A percentile compares a stretch with the other conserved stretches of the same genome.
phyloP scores from a whole-genome alignment of 2,329 filamentous ascomycete species.

The Paracoccidioides lutzii region DNA sequence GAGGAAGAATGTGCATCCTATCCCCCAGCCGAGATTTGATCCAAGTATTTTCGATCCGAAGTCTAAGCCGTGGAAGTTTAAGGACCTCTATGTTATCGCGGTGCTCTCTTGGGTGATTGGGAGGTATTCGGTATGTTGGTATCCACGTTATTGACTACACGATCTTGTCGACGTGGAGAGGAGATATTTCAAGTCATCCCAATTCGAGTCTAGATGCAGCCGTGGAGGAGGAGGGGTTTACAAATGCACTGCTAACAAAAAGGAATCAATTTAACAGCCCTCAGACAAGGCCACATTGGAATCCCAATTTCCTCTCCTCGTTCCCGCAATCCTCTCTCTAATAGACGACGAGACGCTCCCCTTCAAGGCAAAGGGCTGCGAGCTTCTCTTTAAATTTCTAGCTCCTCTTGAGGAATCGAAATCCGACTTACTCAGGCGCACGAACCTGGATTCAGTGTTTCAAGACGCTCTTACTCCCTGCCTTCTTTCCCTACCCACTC shows the following conservation, averaged over 20 bases:
- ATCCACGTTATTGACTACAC: background rate
- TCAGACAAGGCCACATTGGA: constrained; percentile 23
- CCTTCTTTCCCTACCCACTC: constrained; percentile 60
- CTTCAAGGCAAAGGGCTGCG: constrained; percentile 29
- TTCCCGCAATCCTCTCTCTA: constrained; percentile 31
- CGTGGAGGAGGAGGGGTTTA: constrained; percentile 7
- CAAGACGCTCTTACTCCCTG: constrained; percentile 43
- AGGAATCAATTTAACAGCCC: constrained; percentile 11
- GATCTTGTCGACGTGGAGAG: background rate
- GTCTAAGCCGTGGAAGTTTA: constrained; percentile 28
- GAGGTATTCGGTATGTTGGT: constrained; percentile 23
- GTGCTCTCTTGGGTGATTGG: constrained; percentile 25
- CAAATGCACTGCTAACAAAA: background rate
- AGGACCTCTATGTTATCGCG: constrained; percentile 23
- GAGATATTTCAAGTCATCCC: background rate
- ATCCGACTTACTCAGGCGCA: constrained; percentile 30
- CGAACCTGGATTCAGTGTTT: constrained; percentile 34
- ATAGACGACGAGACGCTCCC: constrained; percentile 29
- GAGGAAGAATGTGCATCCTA: constrained; percentile 32
- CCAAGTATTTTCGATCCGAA: constrained; percentile 23
- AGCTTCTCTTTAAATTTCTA: constrained; percentile 24
- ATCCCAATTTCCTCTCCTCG: constrained; percentile 31
- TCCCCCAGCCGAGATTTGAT: constrained; percentile 26
- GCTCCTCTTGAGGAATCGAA: constrained; percentile 21
- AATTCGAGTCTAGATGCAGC: constrained; percentile 1